A percentile compares a stretch with the other conserved stretches of the same genome.
These are phyloP conservation scores for Salix brachista DNA, from an alignment of 345 rosid genomes.

Conservation along the genomic window DNA sequence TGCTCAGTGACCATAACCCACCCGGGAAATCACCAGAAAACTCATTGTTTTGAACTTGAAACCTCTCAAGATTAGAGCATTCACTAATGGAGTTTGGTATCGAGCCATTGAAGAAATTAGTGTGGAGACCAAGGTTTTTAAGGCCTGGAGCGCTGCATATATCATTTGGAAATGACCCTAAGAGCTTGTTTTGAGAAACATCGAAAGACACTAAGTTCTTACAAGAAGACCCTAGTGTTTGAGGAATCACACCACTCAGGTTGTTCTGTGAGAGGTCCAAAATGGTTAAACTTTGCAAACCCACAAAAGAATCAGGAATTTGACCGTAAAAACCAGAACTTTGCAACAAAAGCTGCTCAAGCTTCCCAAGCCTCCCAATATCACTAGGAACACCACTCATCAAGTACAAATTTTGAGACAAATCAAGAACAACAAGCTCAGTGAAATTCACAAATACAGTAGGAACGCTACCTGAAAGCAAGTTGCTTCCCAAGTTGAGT, in stretches of 20 bases:
- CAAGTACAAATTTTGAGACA: slow-evolving; percentile 67
- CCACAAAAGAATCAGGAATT: slow-evolving; percentile 64
- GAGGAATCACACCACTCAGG: slow-evolving; percentile 61
- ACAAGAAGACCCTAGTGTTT: slow-evolving; percentile 48
- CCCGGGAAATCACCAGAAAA: slow-evolving; percentile 75
- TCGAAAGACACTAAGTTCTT: slow-evolving; percentile 69
- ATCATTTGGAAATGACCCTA: slow-evolving; percentile 67
- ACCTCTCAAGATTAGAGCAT: slow-evolving; percentile 71
- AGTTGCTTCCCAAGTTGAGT: slow-evolving; percentile 30
- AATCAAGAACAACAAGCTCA: slow-evolving; percentile 71
- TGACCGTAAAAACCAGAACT: slow-evolving; percentile 73
- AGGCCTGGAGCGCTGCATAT: slow-evolving; percentile 62
- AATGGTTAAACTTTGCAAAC: slow-evolving; percentile 48
- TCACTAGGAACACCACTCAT: slow-evolving; percentile 62
- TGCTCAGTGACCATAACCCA: slow-evolving; percentile 63
- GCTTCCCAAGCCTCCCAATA: slow-evolving; percentile 68
- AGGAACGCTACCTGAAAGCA: slow-evolving; percentile 35
- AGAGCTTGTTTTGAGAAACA: slow-evolving; percentile 70
- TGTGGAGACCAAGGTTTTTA: slow-evolving; percentile 56
- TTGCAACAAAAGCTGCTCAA: slow-evolving; percentile 68
- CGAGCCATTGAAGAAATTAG: slow-evolving; percentile 64
- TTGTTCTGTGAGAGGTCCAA: slow-evolving; percentile 78
- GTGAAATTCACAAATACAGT: slow-evolving; percentile 56
- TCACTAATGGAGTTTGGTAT: slow-evolving; percentile 50
- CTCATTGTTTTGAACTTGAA: slow-evolving; percentile 80